Base-by-base conservation (phyloP, 805 yeast species). In the Candida sonorensis region DNA sequence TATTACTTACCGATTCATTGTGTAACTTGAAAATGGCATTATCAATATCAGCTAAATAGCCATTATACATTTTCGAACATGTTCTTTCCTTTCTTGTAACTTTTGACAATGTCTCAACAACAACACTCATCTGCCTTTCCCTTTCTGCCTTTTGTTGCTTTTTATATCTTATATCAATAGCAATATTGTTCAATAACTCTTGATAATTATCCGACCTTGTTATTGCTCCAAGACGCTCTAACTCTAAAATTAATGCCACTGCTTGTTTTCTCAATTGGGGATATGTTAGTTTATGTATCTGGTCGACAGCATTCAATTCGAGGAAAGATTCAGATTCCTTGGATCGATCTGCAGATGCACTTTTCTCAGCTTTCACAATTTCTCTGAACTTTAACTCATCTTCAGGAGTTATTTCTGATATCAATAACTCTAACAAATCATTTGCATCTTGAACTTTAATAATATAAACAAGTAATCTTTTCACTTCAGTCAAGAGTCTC, bases 401-500 rank as follows among this genome's bases (percentile, higher is more conserved):
- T 12, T 64, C 66, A 0, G 78, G 72, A 23, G 66, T 63, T 19
- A 83, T 84, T 3, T 81, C 81, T 4, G 78, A 71, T 8, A 82
- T 66, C 31, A 86, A 55, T 11, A 53, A 19, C 28, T 52, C 61
- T 17, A 55, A 40, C 33, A 85, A 58, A 31, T 82, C 90, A 34
- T 80, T 69, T 28, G 90, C 65, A 41, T 76, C 78, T 61, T 92
- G 97, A 5, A 92, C 83, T 42, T 87, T 77, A 40, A 88, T 75
- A 48, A 90, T 75, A 50, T 86, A 86, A 11, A 81, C 59, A n/a
- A 88, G 61, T 44, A 87, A 81, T 40, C 95, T 65, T 53, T 90
- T 90, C 1, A 82, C 86, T 49, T 85, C 87, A 33, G 85, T 69
- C 46, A 80, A 62, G 19, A 84, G 57, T 5, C 81, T 36, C 34